These are phyloP conservation scores for Bidens hawaiensis DNA, from an alignment of 140 eudicot species.

Conservation along the genomic window DNA sequence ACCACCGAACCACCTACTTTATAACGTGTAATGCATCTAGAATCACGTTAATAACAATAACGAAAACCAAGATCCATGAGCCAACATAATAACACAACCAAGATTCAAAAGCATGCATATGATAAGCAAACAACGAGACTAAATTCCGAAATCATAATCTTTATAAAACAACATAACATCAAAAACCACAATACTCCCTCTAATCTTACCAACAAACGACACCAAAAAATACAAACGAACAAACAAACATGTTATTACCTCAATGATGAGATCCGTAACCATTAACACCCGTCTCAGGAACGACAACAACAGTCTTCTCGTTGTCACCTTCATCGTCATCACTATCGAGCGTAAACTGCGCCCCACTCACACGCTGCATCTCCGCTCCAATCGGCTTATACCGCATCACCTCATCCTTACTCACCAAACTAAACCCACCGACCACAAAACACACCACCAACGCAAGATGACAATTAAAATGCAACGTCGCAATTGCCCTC, in stretches of 20 bases:
- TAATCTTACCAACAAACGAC: constrained; percentile 16
- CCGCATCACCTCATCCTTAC: constrained; percentile 25
- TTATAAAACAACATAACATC: constrained; percentile 6
- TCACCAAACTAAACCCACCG: constrained; percentile 49
- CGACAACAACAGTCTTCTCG: constrained; percentile 33
- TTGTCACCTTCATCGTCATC: constrained; percentile 66
- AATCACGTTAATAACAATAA: too few species aligned
- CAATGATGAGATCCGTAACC: constrained; percentile 59
- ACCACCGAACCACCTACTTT: too few species aligned
- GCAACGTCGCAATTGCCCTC: constrained; percentile 71
- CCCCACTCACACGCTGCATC: constrained; percentile 36
- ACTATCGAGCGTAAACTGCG: constrained; percentile 69
- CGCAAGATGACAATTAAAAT: constrained; percentile 83
- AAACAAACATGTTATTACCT: constrained; percentile 29
- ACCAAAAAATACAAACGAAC: not conserved
- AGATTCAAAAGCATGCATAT: not conserved
- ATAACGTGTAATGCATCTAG: too few species aligned
- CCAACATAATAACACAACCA: not conserved
- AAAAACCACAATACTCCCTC: not conserved
- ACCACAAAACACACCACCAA: constrained; percentile 51
- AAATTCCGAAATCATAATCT: not conserved
- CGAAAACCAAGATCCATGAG: too few species aligned
- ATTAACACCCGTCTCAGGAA: constrained; percentile 37
- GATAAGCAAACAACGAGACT: not conserved
- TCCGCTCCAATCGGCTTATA: constrained; percentile 76